These are phyloP conservation scores for Globisporangium perplexum DNA, from an alignment of 352 stramenopile genomes.

Conservation along the genomic window DNA sequence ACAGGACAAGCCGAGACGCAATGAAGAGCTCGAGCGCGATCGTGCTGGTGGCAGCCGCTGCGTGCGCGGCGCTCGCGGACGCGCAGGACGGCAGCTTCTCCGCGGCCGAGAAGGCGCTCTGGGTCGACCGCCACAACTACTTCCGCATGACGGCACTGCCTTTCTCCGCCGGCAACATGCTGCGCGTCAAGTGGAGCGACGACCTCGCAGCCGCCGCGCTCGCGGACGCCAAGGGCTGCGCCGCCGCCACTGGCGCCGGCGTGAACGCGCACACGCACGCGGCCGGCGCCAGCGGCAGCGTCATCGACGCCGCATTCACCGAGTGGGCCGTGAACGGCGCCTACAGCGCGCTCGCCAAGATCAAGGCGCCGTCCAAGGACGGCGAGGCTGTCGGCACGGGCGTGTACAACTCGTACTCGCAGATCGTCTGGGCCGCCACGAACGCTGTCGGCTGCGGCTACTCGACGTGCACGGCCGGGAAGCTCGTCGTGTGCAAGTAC, in stretches of 20 bases:
- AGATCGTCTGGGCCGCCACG: conserved; percentile 61
- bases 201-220: conserved; percentile 35
- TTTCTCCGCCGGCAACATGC: conserved; percentile 60
- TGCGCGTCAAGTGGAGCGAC: conserved; percentile 54
- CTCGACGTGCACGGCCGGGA: conserved; percentile 29
- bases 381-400: conserved; percentile 47
- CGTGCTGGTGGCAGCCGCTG: not conserved
- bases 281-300: conserved; percentile 12
- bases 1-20: too few relatives aligned
- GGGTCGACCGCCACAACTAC: conserved; percentile 74
- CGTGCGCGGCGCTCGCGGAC: not conserved
- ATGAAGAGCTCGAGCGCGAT: conserved; percentile 15
- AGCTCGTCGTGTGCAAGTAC: conserved; percentile 62
- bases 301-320: conserved; percentile 52
- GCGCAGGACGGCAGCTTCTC: conserved; percentile 18
- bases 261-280: conserved; percentile 47
- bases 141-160: conserved; percentile 70
- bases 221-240: conserved; percentile 31
- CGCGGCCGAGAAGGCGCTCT: conserved; percentile 44
- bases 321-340: conserved; percentile 55
- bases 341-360: conserved; percentile 32
- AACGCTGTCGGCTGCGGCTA: conserved; percentile 58
- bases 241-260: conserved; percentile 22
- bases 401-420: conserved; percentile 72
- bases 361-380: conserved; percentile 31